A percentile compares a stretch with the other conserved stretches of the same genome.
Conservation (phyloP, 139 green algal species). For the Chlamydomonas sphaeroides region DNA sequence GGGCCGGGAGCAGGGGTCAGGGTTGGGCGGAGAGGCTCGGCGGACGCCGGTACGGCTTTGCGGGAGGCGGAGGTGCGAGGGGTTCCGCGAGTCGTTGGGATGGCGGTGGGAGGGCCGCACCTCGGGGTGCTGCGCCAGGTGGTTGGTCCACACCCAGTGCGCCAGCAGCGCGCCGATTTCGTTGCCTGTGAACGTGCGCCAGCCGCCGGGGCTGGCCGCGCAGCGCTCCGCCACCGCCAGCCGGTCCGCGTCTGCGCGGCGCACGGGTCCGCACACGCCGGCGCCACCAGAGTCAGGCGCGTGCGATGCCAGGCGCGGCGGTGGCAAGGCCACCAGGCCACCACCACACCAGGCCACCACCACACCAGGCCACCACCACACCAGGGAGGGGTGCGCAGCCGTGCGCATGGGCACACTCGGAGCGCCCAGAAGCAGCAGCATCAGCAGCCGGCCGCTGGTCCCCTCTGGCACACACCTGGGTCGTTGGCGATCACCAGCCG, state of each 20-base stretch:
- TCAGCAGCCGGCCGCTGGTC: no score
- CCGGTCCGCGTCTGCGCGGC: constrained; percentile 37
- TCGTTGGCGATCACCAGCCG: constrained; percentile 80
- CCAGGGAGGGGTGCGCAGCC: no score
- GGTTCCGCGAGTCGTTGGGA: no score
- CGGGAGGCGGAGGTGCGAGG: no score
- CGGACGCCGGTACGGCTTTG: neutral
- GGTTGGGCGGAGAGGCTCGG: neutral
- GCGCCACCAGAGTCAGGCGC: no score
- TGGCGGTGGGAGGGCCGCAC: constrained; percentile 7
- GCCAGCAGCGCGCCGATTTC: constrained; percentile 81
- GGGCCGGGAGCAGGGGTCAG: neutral
- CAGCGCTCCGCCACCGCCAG: constrained; percentile 43
- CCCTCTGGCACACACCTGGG: constrained; percentile 68
- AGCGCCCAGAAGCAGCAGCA: no score
- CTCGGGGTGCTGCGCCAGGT: constrained; percentile 50
- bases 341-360: no score
- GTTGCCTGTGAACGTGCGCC: constrained; percentile 71
- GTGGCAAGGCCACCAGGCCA: no score
- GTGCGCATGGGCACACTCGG: no score
- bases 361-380: no score
- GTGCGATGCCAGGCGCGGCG: no score
- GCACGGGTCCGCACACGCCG: no score
- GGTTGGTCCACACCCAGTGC: constrained; percentile 77
- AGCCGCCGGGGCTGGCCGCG: constrained; percentile 40